These are phyloP conservation scores for Prunus armeniaca DNA, from an alignment of 306 rosid species.

Conservation along the genomic window DNA sequence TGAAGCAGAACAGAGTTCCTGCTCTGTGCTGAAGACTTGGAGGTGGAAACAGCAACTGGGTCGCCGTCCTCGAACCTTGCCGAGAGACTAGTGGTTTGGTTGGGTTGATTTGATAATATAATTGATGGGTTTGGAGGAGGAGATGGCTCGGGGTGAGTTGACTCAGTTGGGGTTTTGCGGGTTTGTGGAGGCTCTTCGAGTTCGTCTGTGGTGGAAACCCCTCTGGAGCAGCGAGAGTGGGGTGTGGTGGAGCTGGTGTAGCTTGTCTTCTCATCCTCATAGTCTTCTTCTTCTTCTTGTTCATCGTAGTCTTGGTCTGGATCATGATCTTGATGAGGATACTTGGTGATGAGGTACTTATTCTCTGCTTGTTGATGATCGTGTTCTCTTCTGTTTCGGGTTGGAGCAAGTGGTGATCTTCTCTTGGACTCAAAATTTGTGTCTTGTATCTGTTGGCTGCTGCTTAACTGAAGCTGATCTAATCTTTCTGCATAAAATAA, in stretches of 20 bases:
- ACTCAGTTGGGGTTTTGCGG: constrained; percentile 4
- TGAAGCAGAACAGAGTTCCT: constrained; percentile 69
- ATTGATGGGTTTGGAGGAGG: neutral
- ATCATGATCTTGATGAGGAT: constrained; percentile 4
- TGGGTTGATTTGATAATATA: neutral
- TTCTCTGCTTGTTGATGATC: constrained; percentile 31
- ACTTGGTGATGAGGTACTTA: neutral
- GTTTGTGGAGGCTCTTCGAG: constrained; percentile 25
- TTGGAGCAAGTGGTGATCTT: constrained; percentile 27
- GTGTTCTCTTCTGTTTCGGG: constrained; percentile 21
- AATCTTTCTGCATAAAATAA: constrained; percentile 46
- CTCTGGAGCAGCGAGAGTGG: constrained; percentile 78
- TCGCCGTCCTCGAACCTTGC: constrained; percentile 24
- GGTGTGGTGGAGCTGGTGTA: constrained; percentile 66
- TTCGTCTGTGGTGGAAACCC: constrained; percentile 71
- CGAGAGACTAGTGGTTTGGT: constrained; percentile 10
- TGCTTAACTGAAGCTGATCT: constrained; percentile 38
- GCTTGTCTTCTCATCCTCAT: constrained; percentile 61
- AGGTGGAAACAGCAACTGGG: constrained; percentile 4
- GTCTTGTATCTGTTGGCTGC: constrained; percentile 32
- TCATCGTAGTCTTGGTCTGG: constrained; percentile 31
- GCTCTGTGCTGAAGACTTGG: constrained; percentile 11
- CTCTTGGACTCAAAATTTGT: constrained; percentile 19
- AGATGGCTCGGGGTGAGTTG: neutral
- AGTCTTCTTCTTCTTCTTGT: constrained; percentile 39